Conservation (phyloP, 352 stramenopile genomes). For the Globisporangium cederbergense region DNA sequence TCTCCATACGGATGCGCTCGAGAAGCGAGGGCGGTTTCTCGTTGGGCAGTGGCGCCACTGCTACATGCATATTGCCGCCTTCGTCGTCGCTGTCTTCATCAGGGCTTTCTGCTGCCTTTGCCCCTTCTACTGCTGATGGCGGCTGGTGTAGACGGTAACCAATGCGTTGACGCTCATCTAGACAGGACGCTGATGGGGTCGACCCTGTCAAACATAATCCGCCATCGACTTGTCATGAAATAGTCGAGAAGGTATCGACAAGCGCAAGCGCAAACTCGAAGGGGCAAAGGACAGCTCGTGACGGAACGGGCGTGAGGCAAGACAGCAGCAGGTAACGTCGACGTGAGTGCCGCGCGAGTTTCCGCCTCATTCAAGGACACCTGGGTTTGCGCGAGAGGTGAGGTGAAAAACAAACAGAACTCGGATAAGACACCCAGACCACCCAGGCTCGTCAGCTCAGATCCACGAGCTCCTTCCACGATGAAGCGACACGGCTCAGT, state of each 20-base stretch:
- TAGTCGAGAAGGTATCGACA: too few species aligned
- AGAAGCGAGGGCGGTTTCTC: slow-evolving; percentile 14
- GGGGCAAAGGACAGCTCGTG: too few species aligned
- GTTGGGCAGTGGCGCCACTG: background rate
- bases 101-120: background rate
- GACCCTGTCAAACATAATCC: too few species aligned
- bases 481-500: background rate
- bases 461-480: background rate
- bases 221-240: too few species aligned
- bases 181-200: too few species aligned
- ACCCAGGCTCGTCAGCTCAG: background rate
- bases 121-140: background rate
- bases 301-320: too few species aligned
- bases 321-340: too few species aligned
- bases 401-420: background rate
- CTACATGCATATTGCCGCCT: background rate
- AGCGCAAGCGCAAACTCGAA: too few species aligned
- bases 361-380: background rate
- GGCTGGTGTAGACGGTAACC: too few species aligned
- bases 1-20: slow-evolving; percentile 36
- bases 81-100: background rate
- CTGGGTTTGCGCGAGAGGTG: background rate
- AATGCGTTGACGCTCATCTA: too few species aligned
- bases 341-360: too few species aligned
- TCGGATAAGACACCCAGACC: too few species aligned